phyloP scores from a whole-genome alignment of 2,329 filamentous ascomycete genomes.

The Xylaria sp. region DNA sequence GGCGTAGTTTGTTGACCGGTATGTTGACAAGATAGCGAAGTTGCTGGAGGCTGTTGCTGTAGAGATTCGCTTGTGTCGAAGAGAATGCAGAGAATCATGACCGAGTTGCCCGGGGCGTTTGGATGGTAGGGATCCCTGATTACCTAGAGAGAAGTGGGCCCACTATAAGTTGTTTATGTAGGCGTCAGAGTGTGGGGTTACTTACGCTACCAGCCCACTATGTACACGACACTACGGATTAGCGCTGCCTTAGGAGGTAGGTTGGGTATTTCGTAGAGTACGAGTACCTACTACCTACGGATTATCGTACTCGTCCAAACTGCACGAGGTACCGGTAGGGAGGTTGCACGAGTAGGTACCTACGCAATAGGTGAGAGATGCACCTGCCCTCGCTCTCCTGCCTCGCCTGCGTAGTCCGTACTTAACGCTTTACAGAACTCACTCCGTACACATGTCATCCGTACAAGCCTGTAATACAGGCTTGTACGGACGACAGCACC shows the following conservation, averaged over 20 bases:
- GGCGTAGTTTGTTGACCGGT: not conserved
- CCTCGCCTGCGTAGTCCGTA: too few relatives aligned
- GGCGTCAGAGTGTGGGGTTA: not conserved
- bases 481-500: too few relatives aligned
- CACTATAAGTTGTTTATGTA: not conserved
- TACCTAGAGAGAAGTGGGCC: not conserved
- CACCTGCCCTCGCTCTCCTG: too few relatives aligned
- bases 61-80: slow-evolving; percentile 9
- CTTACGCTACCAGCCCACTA: not conserved
- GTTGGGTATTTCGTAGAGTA: not conserved
- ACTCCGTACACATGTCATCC: too few relatives aligned
- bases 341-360: too few relatives aligned
- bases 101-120: not conserved
- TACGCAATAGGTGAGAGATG: too few relatives aligned
- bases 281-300: too few relatives aligned
- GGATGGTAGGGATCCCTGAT: not conserved
- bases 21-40: not conserved
- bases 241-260: too few relatives aligned
- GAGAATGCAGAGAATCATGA: slow-evolving; percentile 1
- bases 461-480: too few relatives aligned
- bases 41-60: slow-evolving; percentile 8
- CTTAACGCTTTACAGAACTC: too few relatives aligned
- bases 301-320: too few relatives aligned
- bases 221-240: not conserved
- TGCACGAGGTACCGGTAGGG: too few relatives aligned